A percentile compares a stretch with the other conserved stretches of the same genome.
Conservation (phyloP, 495 filamentous ascomycete genomes). For the Lindgomyces ingoldianus region DNA sequence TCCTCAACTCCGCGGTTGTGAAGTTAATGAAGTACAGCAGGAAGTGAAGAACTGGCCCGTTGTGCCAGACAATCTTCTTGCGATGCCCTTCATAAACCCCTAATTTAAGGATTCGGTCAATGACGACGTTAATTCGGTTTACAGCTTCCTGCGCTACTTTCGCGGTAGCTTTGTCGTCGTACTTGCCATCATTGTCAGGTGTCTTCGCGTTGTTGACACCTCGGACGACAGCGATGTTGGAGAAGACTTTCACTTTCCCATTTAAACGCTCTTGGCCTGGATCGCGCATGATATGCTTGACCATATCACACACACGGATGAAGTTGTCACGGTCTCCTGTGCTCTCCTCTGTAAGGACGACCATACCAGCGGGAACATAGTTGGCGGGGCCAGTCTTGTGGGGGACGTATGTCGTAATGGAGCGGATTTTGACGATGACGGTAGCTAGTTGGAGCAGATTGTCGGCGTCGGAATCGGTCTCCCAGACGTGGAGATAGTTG, state of each 20-base stretch:
- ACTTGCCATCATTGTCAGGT: not conserved
- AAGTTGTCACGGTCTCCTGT: not conserved
- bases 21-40: constrained; percentile 14
- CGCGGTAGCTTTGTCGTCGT: not conserved
- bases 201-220: constrained; percentile 13
- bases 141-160: not conserved
- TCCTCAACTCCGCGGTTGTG: constrained; percentile 3
- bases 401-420: not conserved
- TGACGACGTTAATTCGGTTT: not conserved
- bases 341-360: constrained; percentile 7
- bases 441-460: constrained; percentile 19
- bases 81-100: not conserved
- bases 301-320: not conserved
- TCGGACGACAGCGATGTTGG: not conserved
- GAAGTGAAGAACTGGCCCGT: constrained; percentile 19
- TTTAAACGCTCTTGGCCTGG: not conserved
- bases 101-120: constrained; percentile 8
- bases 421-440: constrained; percentile 12
- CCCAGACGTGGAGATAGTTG: constrained; percentile 22
- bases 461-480: constrained; percentile 23
- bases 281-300: not conserved
- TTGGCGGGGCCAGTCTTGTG: not conserved
- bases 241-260: not conserved
- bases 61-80: constrained; percentile 23
- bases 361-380: constrained; percentile 1